These are phyloP conservation scores for Aspergillus sclerotiicarbonarius DNA, from an alignment of 495 filamentous ascomycete species.

Conservation along the genomic window DNA sequence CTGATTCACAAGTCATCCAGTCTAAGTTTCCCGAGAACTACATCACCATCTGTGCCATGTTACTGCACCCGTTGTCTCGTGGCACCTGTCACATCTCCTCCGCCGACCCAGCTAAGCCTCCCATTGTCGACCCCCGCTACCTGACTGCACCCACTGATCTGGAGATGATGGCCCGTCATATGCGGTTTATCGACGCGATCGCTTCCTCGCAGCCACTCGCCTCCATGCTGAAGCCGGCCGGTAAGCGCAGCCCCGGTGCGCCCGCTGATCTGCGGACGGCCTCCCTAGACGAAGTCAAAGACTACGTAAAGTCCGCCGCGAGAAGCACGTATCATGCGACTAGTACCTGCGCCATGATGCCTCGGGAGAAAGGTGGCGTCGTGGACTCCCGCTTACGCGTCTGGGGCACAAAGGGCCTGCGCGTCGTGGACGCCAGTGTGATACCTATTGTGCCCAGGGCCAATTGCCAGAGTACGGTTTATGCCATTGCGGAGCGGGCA, in stretches of 20 bases:
- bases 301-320: neutral
- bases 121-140: conserved; percentile 46
- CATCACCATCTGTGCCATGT: conserved; percentile 35
- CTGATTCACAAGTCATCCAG: too few species aligned
- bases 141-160: conserved; percentile 46
- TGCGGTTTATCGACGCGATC: conserved; percentile 44
- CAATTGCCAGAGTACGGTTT: conserved; percentile 53
- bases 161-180: conserved; percentile 42
- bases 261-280: neutral
- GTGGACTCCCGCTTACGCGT: conserved; percentile 42
- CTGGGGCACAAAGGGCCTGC: conserved; percentile 47
- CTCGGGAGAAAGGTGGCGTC: conserved; percentile 51
- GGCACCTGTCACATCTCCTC: conserved; percentile 52
- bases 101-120: conserved; percentile 26
- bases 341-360: conserved; percentile 57
- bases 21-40: conserved; percentile 29
- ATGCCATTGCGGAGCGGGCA: conserved; percentile 60
- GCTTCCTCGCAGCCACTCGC: conserved; percentile 40
- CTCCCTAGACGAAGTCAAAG: neutral
- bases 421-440: conserved; percentile 56
- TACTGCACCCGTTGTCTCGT: conserved; percentile 52
- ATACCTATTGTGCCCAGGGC: conserved; percentile 54
- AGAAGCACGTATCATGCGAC: conserved; percentile 32
- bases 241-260: conserved; percentile 1
- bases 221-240: conserved; percentile 26